Conservation (phyloP, 2,329 filamentous ascomycete genomes). For the Neonectria punicea region DNA sequence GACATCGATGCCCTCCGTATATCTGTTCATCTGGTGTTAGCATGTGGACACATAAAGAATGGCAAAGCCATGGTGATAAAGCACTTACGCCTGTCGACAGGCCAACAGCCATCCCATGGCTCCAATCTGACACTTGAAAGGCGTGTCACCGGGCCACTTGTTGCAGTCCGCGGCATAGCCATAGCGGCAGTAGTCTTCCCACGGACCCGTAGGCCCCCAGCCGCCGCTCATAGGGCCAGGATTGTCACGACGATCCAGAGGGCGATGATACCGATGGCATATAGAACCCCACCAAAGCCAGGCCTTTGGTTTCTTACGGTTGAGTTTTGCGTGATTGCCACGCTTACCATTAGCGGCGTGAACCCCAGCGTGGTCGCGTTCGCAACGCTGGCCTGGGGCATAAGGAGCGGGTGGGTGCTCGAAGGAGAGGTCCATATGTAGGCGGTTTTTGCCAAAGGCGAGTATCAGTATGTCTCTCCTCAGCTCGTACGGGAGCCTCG, state of each 20-base stretch:
- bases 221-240: background rate
- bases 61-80: no score
- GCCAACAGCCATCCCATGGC: constrained; percentile 3
- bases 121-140: constrained; percentile 1
- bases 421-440: constrained; percentile 1
- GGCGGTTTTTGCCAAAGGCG: background rate
- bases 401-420: background rate
- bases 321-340: background rate
- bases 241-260: no score
- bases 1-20: constrained; percentile 15
- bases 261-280: background rate
- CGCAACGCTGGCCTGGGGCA: background rate
- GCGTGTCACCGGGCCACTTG: background rate
- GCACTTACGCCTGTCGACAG: constrained; percentile 9
- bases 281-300: constrained; percentile 8
- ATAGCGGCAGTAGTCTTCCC: constrained; percentile 1
- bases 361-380: no score
- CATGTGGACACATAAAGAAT: background rate
- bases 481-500: background rate
- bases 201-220: background rate
- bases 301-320: background rate
- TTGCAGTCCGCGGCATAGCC: background rate
- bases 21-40: background rate
- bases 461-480: background rate
- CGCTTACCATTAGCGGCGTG: background rate